Evolutionary conservation across 176 grass and related monocot species (phyloP), one percentile per base, ranked within the genome.

Genomic region (Canna indica): DNA sequence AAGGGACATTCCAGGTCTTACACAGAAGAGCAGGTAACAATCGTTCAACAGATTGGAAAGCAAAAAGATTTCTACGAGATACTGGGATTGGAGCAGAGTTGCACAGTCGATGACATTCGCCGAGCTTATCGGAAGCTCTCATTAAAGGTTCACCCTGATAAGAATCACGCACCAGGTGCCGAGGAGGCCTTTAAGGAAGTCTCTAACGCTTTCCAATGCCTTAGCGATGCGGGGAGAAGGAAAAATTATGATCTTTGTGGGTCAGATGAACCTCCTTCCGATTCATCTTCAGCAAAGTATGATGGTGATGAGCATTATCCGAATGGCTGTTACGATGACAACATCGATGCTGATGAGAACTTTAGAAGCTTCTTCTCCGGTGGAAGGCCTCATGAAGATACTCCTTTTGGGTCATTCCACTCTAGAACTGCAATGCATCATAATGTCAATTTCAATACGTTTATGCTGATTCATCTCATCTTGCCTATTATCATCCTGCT

Each of bases 181-280:
- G 88, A 97, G 88, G 86, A 97, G 1, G 93, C 88, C n/a, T 92
- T 97, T 72, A 90, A 97, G 80, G 81, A 79, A 0, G 88, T 97
- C 32, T 96, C 93, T 15, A 90, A 85, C 67, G 88, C 93, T 46
- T 96, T 96, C 81, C 88, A 91, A 68, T 97, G 93, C 81, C 81
- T 92, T 6, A 97, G 84, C 22, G 78, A 92, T 45, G 77, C 78
- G 0, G 93, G 90, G 71, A 87, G 77, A 74, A 73, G 93, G 64
- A 88, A 77, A 71, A 83, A 81, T n/a, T 96, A 89, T 2, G 88
- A 97, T 47, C 82, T 92, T 32, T 79, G 88, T 47, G 93, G 88
- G 28, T 85, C 86, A 0, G 88, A 96, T 29, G 86, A 91, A 71
- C 79, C 77, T 1, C 62, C 78, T 2, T 58, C 64, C 22, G 67